Percentiles rank a stretch among this genome's conserved stretches.
These are phyloP conservation scores for Solanum medicagineum DNA, from an alignment of 257 asterid genomes.

Conservation along the genomic window DNA sequence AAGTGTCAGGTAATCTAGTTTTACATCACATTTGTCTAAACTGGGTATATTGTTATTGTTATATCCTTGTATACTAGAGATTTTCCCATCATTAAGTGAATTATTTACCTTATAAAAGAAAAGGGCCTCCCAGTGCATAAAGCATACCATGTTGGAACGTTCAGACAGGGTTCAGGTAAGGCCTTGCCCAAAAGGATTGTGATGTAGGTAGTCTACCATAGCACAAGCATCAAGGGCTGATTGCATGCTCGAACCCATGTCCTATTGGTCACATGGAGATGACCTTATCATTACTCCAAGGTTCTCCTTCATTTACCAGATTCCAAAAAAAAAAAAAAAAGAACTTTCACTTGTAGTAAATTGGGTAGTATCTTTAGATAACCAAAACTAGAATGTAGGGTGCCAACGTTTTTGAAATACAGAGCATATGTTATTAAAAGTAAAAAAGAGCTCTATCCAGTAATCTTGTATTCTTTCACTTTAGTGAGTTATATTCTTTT, in stretches of 20 bases:
- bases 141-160: not conserved
- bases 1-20: not conserved
- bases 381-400: not conserved
- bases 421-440: not conserved
- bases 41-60: too few species aligned
- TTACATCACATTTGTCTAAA: not conserved
- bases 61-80: not conserved
- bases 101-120: not conserved
- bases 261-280: not conserved
- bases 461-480: not conserved
- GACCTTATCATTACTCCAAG: not conserved
- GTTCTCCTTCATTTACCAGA: not conserved
- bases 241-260: not conserved
- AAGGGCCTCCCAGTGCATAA: not conserved
- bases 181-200: not conserved
- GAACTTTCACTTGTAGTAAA: not conserved
- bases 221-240: not conserved
- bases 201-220: not conserved
- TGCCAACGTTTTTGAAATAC: not conserved
- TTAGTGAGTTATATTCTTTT: not conserved
- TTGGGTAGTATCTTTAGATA: not conserved
- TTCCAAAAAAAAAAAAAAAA: not conserved
- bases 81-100: not conserved
- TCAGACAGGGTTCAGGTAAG: not conserved
- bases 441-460: not conserved